Base-by-base conservation (phyloP, 139 green algal genomes). In the Picochlorum sp. region DNA sequence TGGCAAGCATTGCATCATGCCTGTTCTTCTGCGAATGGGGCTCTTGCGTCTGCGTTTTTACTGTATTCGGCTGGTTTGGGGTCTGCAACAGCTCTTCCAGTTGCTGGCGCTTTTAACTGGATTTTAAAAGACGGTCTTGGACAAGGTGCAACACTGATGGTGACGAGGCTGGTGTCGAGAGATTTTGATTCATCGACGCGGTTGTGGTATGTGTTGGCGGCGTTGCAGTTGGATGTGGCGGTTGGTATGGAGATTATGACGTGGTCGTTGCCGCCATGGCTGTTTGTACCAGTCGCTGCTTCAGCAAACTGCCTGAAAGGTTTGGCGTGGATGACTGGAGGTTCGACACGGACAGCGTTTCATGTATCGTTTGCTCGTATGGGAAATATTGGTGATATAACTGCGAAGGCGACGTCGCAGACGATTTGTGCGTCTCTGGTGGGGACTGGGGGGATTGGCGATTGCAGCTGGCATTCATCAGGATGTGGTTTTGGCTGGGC, bases 11-110 rank as follows among this genome's bases (percentile, higher is more conserved):
- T 54, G 13, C 69, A 76, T 63, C 69, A 76, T 54, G 20, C 26
- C 2, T 57, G 55, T 13, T 64, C 63, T 28, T 61, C 63, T 18
- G 56, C 57, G 52, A 76, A 76, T n/a, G 63, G 69, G 10, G 63
- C 89, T 54, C 68, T 91, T 32, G 78, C 83, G 6, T 85, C 72
- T 61, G 86, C 83, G n/a, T 91, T 91, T 61, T 71, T 91, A 63
- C 77, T 91, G n/a, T 91, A 91, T 65, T 66, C 74, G 1, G 81
- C 89, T 6, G 85, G 85, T 0, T 67, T 91, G 28, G 83, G 85
- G 1, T 54, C 47, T 54, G 79, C 75, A 4, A 83, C 78, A 0
- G 76, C 81, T 26, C 83, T 91, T 11, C 79, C 85, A 32, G 82
- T 77, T 16, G 85, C 85, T 3, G 83, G 85, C 0, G 85, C 85